Evolutionary conservation across 148 eudicot species (phyloP), one percentile per base, ranked within the genome.

Genomic region (Cornus florida): DNA sequence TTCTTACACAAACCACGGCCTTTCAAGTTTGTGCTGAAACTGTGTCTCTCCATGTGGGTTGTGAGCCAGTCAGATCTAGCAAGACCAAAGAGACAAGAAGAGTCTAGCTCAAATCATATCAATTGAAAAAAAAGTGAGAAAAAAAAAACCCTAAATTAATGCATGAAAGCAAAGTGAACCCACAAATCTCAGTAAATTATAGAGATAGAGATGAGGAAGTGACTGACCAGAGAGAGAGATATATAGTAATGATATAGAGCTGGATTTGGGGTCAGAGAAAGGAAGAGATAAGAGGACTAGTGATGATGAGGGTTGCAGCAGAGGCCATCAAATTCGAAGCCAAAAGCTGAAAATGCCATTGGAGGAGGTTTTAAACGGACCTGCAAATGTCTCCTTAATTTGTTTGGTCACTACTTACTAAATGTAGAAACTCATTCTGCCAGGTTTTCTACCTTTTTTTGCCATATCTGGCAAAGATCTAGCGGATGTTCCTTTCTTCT

Each of bases 341-440:
- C 80, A 56, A 72, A 71, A 79, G 79, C 33, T 72, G 79, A 48
- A 75, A 57, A 46, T 76, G 22, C 38, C 20, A 80, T 79, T 70
- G 85, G 85, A 67, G 71, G 28, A 28, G 79, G 82, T 67, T 75
- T 76, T 85, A 68, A 43, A 73, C 14, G 28, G 28, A 28, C 28
- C 20, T 46, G 72, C 43, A 79, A 70, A 67, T 53, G 80, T 64
- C 67, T 75, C 80, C 71, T 32, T 39, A 39, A 39, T 39, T 77
- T 56, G 77, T 86, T 86, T 79, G 85, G 82, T 70, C 81, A 83
- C 57, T 53, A n/a, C 67, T 80, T 83, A 67, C 82, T 75, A 83
- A 64, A 71, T 83, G 77, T 43, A 59, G 84, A 75, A 70, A 75
- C 74, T 83, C 57, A 84, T 78, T 41, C 86, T 77, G 66, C 77